Conservation (phyloP, 176 grass and related monocot genomes). For the Thinopyrum elongatum region DNA sequence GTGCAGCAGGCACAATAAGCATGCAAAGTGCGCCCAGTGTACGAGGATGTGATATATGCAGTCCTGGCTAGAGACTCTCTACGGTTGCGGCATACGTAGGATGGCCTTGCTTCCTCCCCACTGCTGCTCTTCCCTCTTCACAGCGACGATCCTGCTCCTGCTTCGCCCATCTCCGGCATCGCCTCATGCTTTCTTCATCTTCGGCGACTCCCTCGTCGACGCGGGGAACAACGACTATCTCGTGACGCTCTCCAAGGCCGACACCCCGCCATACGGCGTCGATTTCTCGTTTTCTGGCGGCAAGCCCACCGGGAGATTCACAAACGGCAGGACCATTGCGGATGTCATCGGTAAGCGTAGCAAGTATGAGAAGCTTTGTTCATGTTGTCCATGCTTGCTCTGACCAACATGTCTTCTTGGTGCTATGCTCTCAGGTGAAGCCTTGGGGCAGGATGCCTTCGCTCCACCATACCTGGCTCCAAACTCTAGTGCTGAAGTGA, state of each 20-base stretch:
- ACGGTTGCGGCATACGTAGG: background rate
- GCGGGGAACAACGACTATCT: slow-evolving; percentile 88
- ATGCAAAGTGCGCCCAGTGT: slow-evolving; percentile 16
- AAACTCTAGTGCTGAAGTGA: slow-evolving; percentile 35
- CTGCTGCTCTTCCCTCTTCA: slow-evolving; percentile 12
- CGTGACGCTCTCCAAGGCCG: slow-evolving; percentile 79
- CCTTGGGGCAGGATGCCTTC: slow-evolving; percentile 55
- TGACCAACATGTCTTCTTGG: background rate
- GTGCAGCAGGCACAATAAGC: background rate
- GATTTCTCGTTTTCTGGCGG: slow-evolving; percentile 71
- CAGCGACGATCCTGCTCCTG: slow-evolving; percentile 35
- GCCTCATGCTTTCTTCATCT: slow-evolving; percentile 59
- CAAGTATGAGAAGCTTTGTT: background rate
- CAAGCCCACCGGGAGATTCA: slow-evolving; percentile 85
- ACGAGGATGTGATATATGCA: slow-evolving; percentile 31
- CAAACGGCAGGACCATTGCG: slow-evolving; percentile 79
- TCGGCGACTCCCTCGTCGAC: slow-evolving; percentile 94
- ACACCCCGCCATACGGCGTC: slow-evolving; percentile 74
- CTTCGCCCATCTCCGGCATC: slow-evolving; percentile 29
- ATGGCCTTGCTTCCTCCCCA: slow-evolving; percentile 38
- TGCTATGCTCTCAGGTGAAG: slow-evolving; percentile 53
- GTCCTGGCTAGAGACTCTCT: background rate
- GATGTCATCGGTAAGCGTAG: slow-evolving; percentile 69
- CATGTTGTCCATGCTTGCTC: background rate
- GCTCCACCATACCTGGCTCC: slow-evolving; percentile 73